Conservation (phyloP, 2,329 filamentous ascomycete genomes). For the Elsinoe perseae region DNA sequence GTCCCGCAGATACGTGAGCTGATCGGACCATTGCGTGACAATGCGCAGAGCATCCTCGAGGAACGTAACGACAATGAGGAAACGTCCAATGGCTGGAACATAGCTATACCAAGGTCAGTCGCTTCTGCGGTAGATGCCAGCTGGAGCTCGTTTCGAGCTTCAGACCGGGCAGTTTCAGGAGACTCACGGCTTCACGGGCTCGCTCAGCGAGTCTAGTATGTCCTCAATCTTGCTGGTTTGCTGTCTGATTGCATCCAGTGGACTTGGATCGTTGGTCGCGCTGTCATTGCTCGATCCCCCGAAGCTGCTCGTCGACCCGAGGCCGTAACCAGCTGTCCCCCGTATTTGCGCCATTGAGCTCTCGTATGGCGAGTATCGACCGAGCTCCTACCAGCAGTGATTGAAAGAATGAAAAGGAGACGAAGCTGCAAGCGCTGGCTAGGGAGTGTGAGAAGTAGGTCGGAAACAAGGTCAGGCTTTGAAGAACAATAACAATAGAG, state of each 20-base stretch:
- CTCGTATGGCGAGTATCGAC: not conserved
- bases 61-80: constrained; percentile 97
- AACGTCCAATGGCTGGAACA: constrained; percentile 88
- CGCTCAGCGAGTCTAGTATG: constrained; percentile 73
- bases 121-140: constrained; percentile 7
- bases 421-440: not conserved
- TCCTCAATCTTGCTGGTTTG: constrained; percentile 99
- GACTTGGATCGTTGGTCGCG: constrained; percentile 60
- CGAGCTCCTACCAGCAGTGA: not conserved
- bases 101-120: constrained; percentile 52
- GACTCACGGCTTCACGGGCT: constrained; percentile 89
- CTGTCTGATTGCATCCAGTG: constrained; percentile 80
- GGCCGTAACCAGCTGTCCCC: constrained; percentile 70
- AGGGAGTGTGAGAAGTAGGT: constrained; percentile 3
- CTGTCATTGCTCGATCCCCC: constrained; percentile 53
- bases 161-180: constrained; percentile 15
- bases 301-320: constrained; percentile 55
- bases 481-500: constrained; percentile 8
- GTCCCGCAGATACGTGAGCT: constrained; percentile 84
- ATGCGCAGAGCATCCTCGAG: constrained; percentile 94
- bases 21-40: constrained; percentile 93
- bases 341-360: constrained; percentile 51
- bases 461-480: constrained; percentile 4
- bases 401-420: not conserved
- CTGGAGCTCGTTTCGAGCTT: constrained; percentile 26